These are phyloP conservation scores for Corylus heterophylla DNA, from an alignment of 306 rosid species.

Conservation along the genomic window DNA sequence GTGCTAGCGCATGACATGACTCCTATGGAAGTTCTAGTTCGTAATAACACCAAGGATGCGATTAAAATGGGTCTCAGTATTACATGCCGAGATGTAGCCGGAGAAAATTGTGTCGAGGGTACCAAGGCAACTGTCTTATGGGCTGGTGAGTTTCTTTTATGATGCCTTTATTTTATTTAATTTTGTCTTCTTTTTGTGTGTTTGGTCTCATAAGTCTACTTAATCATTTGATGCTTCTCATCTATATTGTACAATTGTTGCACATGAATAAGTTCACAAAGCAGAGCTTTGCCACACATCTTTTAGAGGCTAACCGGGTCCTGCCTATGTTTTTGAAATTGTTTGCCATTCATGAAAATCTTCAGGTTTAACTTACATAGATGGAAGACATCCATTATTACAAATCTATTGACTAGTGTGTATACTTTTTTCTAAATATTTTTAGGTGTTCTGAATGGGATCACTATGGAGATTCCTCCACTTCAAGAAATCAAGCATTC, in stretches of 20 bases:
- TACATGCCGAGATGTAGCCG: constrained; percentile 91
- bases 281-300: neutral
- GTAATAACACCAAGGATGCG: constrained; percentile 85
- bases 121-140: constrained; percentile 84
- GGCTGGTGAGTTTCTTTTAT: constrained; percentile 58
- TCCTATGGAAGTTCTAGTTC: constrained; percentile 84
- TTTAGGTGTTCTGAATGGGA: constrained; percentile 76
- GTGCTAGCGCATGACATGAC: constrained; percentile 83
- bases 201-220: neutral
- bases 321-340: neutral
- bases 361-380: neutral
- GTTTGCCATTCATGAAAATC: neutral
- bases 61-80: constrained; percentile 80
- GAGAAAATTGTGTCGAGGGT: constrained; percentile 83
- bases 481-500: constrained; percentile 69
- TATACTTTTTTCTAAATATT: neutral
- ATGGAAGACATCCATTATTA: neutral
- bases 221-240: neutral
- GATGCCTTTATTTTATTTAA: neutral
- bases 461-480: constrained; percentile 76
- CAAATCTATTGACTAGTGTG: neutral
- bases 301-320: neutral
- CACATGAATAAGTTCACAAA: neutral
- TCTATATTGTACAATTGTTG: too few relatives aligned
- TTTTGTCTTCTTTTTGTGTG: neutral